These are phyloP conservation scores for Ochromonas danica DNA, from an alignment of 108 stramenopile genomes.

Conservation along the genomic window DNA sequence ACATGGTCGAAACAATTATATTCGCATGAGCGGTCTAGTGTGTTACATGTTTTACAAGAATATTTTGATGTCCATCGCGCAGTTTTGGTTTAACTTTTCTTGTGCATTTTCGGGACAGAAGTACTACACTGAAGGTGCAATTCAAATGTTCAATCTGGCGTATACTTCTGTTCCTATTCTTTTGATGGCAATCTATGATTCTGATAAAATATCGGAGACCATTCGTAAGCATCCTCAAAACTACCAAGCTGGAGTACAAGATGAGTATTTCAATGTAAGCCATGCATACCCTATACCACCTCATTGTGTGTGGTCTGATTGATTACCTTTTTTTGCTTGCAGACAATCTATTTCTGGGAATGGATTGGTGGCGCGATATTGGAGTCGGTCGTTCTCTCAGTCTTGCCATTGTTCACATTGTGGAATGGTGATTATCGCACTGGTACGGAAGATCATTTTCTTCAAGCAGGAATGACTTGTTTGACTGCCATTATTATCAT, in stretches of 20 bases:
- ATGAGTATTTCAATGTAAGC: conserved; percentile 24
- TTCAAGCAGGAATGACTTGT: neutral
- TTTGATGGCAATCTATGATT: neutral
- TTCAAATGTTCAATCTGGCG: conserved; percentile 21
- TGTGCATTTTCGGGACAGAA: neutral
- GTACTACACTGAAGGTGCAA: conserved; percentile 8
- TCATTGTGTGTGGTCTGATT: no score
- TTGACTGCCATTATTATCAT: conserved; percentile 20
- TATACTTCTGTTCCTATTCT: conserved; percentile 27
- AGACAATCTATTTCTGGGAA: conserved; percentile 25
- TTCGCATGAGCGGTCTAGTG: conserved; percentile 52
- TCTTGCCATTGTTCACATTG: conserved; percentile 25
- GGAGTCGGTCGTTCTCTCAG: conserved; percentile 3
- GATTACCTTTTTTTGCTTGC: neutral
- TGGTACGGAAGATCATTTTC: conserved; percentile 6
- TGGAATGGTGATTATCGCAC: neutral
- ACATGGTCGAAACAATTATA: conserved; percentile 60
- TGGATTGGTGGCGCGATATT: conserved; percentile 29
- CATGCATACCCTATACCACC: no score
- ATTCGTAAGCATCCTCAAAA: neutral
- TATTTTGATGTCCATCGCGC: conserved; percentile 4
- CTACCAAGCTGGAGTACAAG: conserved; percentile 22
- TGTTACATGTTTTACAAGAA: conserved; percentile 68
- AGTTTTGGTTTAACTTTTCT: conserved; percentile 10
- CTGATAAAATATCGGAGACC: neutral